Evolutionary conservation across 257 asterid species (phyloP), one percentile per base, ranked within the genome.

Genomic region (Ilex aquifolium): DNA sequence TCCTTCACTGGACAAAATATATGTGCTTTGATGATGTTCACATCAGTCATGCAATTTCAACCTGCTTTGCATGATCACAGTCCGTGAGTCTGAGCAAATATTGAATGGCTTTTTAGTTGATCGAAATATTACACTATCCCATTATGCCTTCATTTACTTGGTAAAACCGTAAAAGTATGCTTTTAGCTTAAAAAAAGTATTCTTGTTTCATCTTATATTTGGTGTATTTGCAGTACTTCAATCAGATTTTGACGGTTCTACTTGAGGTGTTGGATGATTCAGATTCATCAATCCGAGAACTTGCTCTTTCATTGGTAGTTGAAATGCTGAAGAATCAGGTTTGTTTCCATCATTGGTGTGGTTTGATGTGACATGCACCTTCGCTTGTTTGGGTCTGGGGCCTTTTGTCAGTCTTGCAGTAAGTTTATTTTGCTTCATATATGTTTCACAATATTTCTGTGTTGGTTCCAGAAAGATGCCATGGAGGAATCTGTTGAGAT

Each of bases 251-350:
- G 82, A 93, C 97, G 4, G 91, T 82, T 74, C 88, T 80, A 57
- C 89, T 93, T 61, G 99, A 90, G 75, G 89, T 88, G 75, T 80
- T 90, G 86, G 97, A 90, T 80, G 97, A 90, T 72, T 67, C 86
- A 59, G 95, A 90, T 65, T 79, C 97, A 68, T 84, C 90, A 61
- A 79, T 84, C 57, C 84, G 95, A 21, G 97, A 93, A 82, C 75
- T 85, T 79, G 83, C 85, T 54, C 88, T 90, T 59, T 67, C 92
- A 21, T 72, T 93, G 70, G 79, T 93, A 44, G 75, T 78, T 77
- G 97, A 93, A 80, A 85, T 93, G 95, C 74, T 93, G 78, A 93
- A 83, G 83, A 90, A 90, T 76, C 97, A 93, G 97, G 99, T 90
- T 31, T 31, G 46, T 16, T 56, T 56, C 31, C 36, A 3, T 36